Evolutionary conservation across 441 rosid genomes (phyloP).

Genomic region (Jatropha multifida): DNA sequence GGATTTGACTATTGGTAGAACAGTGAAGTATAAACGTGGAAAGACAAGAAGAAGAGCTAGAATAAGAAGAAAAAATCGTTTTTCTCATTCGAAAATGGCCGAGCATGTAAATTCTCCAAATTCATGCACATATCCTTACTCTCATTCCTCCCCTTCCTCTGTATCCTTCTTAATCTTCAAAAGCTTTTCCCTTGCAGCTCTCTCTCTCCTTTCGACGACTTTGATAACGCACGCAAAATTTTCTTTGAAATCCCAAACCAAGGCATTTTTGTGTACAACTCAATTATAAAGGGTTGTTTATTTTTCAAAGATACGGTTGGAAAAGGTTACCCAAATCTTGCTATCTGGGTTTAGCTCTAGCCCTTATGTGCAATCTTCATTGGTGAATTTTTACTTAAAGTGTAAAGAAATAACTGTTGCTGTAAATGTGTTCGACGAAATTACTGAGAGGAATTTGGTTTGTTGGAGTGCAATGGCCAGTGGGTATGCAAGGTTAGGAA

Average conservation of each 20-base stretch:
- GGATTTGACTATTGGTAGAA: too few relatives aligned
- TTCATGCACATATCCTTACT: conserved; percentile 20
- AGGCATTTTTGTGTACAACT: conserved; percentile 20
- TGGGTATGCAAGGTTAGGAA: too few relatives aligned
- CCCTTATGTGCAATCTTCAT: too few relatives aligned
- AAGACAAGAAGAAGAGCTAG: conserved; percentile 15
- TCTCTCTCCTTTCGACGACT: conserved; percentile 22
- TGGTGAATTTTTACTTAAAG: too few relatives aligned
- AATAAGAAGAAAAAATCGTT: conserved; percentile 16
- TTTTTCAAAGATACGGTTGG: too few relatives aligned
- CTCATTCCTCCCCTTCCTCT: conserved; percentile 12
- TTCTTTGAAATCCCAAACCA: conserved; percentile 19
- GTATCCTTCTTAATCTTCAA: conserved; percentile 24
- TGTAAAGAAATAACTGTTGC: too few relatives aligned
- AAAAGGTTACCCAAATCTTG: too few relatives aligned
- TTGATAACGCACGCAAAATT: conserved; percentile 21
- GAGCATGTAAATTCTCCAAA: conserved; percentile 22
- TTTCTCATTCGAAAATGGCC: conserved; percentile 22
- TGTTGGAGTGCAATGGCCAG: too few relatives aligned
- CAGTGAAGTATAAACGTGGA: too few relatives aligned
- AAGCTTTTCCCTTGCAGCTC: conserved; percentile 22
- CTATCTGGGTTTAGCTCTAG: too few relatives aligned
- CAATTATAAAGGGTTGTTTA: conserved; percentile 17
- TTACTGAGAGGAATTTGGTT: too few relatives aligned
- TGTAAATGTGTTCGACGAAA: too few relatives aligned